Base-by-base conservation (phyloP, 1,284 basidiomycete species). In the Nidula niveotomentosa region DNA sequence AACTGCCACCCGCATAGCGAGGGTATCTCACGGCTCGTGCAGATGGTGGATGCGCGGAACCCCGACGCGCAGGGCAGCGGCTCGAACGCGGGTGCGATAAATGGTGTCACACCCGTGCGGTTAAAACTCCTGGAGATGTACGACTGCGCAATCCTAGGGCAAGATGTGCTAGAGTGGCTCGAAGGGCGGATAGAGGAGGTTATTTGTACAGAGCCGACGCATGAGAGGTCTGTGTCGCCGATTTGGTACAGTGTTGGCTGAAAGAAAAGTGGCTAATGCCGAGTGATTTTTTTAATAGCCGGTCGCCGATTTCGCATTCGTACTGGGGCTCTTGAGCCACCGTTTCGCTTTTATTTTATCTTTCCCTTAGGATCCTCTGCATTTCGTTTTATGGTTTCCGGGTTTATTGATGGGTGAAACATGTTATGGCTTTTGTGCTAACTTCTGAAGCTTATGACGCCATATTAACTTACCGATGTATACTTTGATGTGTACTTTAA, bases 21-120 rank as follows among this genome's bases (percentile, higher is more conserved):
- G 51, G 83, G 83, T 18, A 77, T 86, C 18, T 71, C 75, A 43
- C 86, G 85, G 66, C 76, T 90, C 8, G 85, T 90, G 30, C 79
- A 82, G 63, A 77, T 89, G 70, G 77, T 90, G 36, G 85, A 88
- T 46, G 77, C 78, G 51, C 75, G 88, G 46, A 90, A 90, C 64
- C 88, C 88, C 10, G 36, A 43, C 17, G 34, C 36, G 7, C 63
- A 65, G 36, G 67, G 48, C 15, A 37, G 48, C 60, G 65, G 54
- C 8, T 51, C 65, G 55, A 48, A 47, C 8, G 66, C 30, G 30
- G 30, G 3, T 5, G 30, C 30, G 30, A 30, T 65, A 56, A 67
- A 67, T 18, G 73, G 70, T 0, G 75, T 78, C n/a, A 62, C 70
- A 8, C 80, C 81, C 1, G 70, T 71, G 53, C 75, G 77, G 62